Base-by-base conservation (phyloP, 495 filamentous ascomycete species). In the Penicillium arizonense region DNA sequence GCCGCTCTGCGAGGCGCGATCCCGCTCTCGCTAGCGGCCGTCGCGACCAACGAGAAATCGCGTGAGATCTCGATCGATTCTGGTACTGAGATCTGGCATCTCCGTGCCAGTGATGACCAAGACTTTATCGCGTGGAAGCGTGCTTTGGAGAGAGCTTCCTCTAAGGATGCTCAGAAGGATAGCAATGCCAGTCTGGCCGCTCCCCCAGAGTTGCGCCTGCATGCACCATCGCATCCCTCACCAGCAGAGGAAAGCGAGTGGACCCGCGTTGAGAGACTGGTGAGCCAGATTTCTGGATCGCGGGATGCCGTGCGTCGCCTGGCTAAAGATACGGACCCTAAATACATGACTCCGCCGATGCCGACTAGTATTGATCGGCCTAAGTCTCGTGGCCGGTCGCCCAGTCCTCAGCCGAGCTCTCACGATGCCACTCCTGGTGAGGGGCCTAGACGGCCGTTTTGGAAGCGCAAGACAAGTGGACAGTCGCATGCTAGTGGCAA, bases 51-150 rank as follows among this genome's bases (percentile, higher is more conserved):
- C 61, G 89, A 90, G 59, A 83, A 85, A 61, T 81, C 87, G 38
- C 82, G 91, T 44, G 91, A 97, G 72, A 96, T 98, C 24, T 96
- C 89, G 12, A 91, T 98, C 44, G 94, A 98, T 62, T 97, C 95
- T 0, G 94, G 94, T 0, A 91, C 93, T 5, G 94, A 98, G 67
- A 81, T 98, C 9, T 98, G 94, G 94, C 94, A 97, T 75, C 77
- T 98, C n/a, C 85, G 85, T 54, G 91, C 93, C 20, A 79, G 77
- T 23, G 93, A 87, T 56, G 79, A 83, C 7, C 85, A 84, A 50
- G 95, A 97, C 40, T 98, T 96, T 69, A 77, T 74, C 18, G 86
- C 87, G 2, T 98, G 94, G 94, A 89, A 86, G 37, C 76, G 80
- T 39, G 94, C 92, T 3, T 68, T 98, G 26, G 91, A 97, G 66